Base-by-base conservation (phyloP, 768 basidiomycete species). In the Pilatotrama ljubarskyi region DNA sequence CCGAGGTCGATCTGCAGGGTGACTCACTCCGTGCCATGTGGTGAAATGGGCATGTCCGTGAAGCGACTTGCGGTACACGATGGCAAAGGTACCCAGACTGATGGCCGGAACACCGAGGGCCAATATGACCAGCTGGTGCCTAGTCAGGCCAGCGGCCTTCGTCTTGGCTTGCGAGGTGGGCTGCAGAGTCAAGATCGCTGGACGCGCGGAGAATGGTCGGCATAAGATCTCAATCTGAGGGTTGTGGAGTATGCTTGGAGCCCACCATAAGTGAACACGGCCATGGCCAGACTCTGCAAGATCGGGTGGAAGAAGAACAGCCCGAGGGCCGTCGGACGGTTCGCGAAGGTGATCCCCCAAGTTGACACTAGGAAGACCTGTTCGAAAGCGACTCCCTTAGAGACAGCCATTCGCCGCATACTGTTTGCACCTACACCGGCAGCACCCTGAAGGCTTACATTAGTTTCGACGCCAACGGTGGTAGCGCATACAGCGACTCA, bases 171-270 rank as follows among this genome's bases (percentile, higher is more conserved):
- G 82, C 3, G 84, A 82, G 11, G 89, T 90, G 1, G 87, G 87
- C 64, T 88, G 92, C 11, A 88, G 84, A 22, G 90, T 91, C 65
- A 90, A 68, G 42, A 94, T 83, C 7, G 86, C 91, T 91, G 65
- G 38, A 35, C 36, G 20, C 44, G 52, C 35, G 42, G 48, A 3
- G 41, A 14, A 50, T 18, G 38, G 37, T 42, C 37, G 17, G 36
- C 32, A 22, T n/a, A 40, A 25, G 15, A 14, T 38, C 29, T 32
- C 29, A 32, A 11, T 5, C 24, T 37, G 11, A n/a, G 5, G 17
- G 51, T 15, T 11, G 35, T 20, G 17, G 49, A 17, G 25, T 22
- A 36, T 22, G 4, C 10, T 32, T 46, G n/a, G 32, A 22, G 55
- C 77, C 41, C 57, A 88, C 91, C 90, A 64, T 59, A 66, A 5